Evolutionary conservation across 495 filamentous ascomycete genomes (phyloP), one percentile per base, ranked within the genome.

Genomic region (Thermochaetoides thermophila): DNA sequence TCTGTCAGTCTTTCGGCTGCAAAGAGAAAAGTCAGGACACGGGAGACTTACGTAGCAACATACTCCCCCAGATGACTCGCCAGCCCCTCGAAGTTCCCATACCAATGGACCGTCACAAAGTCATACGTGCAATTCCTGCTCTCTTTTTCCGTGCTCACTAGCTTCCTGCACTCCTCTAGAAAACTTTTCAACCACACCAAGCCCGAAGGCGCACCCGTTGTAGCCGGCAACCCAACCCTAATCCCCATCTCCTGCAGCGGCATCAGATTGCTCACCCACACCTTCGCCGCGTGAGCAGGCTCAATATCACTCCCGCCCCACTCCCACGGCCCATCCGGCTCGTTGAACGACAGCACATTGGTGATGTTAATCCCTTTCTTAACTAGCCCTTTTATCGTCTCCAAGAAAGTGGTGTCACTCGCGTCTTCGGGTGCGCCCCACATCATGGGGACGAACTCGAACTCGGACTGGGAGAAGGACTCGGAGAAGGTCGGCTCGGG

Each of bases 381-480:
- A 37, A 78, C 64, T 42, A 71, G 57, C 7, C 39, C 19, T 28
- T 46, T 54, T 16, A 83, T 61, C 11, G 56, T 59, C 28, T 64
- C 53, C 19, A 71, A 53, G 52, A 81, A 81, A 8, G 63, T 49
- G 5, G 57, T 70, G 34, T 69, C 61, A 44, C 50, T 53, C 29
- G 59, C 47, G n/a, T 48, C 35, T 12, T 36, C 15, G 3, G 57
- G 56, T 6, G 56, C 53, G 18, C 79, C 79, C 76, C 74, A 85
- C 19, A 84, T 64, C 80, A 82, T 82, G 19, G 81, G 80, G n/a
- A 86, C 76, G 44, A 82, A 86, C 46, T 81, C 57, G 40, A 84
- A 67, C 0, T 60, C 36, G 44, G 52, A 41, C 42, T 70, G 55
- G 6, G 57, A 27, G 27, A 52, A 32, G 33, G 55, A 53, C 18